These are phyloP conservation scores for Gracilaria gracilis DNA, from an alignment of 23 red algal genomes.

Conservation along the genomic window DNA sequence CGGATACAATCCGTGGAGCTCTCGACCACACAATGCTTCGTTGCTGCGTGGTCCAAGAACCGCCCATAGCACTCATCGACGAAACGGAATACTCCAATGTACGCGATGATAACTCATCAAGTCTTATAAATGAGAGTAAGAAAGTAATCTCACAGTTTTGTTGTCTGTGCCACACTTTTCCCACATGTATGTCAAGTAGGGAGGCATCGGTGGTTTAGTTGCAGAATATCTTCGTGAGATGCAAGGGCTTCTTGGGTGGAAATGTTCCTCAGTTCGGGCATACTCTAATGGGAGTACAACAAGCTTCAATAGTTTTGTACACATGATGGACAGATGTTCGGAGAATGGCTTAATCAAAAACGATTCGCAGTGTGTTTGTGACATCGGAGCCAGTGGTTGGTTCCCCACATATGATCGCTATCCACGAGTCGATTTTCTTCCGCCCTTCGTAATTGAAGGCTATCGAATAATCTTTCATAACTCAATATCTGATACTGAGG, in stretches of 20 bases:
- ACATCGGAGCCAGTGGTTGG: conserved; percentile 39
- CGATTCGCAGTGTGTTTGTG: conserved; percentile 28
- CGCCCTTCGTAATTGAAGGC: conserved; percentile 28
- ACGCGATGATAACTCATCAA: no score
- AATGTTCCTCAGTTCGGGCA: background rate
- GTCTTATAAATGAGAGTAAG: no score
- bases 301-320: background rate
- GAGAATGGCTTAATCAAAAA: conserved; percentile 11
- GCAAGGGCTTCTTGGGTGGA: background rate
- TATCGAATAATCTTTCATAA: conserved; percentile 13
- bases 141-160: no score
- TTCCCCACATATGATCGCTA: conserved; percentile 11
- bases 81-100: background rate
- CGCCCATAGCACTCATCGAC: background rate
- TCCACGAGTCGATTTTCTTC: conserved; percentile 34
- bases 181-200: background rate
- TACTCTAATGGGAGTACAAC: background rate
- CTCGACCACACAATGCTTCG: background rate
- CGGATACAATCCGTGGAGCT: no score
- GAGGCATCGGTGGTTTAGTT: background rate
- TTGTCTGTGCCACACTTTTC: no score
- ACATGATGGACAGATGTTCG: conserved; percentile 5
- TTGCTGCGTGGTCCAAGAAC: background rate
- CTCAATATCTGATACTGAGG: background rate
- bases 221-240: background rate